phyloP scores from a whole-genome alignment of 768 basidiomycete genomes.

The Termitomyces sp. region DNA sequence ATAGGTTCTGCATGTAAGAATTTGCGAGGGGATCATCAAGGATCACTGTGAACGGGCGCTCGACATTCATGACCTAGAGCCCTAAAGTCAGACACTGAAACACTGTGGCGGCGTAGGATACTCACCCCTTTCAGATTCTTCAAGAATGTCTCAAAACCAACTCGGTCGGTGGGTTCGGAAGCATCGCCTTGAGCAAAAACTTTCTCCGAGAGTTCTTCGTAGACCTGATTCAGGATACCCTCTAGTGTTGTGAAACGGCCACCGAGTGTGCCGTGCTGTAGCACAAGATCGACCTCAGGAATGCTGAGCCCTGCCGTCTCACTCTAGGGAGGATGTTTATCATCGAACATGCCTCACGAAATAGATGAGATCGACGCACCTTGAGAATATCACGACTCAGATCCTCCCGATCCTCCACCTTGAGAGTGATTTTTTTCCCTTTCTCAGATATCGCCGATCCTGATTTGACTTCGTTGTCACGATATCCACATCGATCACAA shows the following conservation, averaged over 20 bases:
- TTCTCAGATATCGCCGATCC: slow-evolving; percentile 83
- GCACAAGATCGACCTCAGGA: slow-evolving; percentile 90
- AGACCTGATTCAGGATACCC: slow-evolving; percentile 89
- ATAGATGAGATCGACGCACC: slow-evolving; percentile 35
- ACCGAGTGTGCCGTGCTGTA: slow-evolving; percentile 91
- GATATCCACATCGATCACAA: slow-evolving; percentile 91
- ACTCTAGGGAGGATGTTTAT: slow-evolving; percentile 46
- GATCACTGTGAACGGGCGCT: slow-evolving; percentile 83
- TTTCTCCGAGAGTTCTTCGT: slow-evolving; percentile 91
- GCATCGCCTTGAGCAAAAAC: slow-evolving; percentile 73
- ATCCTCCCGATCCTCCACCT: slow-evolving; percentile 90
- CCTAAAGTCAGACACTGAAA: neutral
- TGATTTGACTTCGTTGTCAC: slow-evolving; percentile 97
- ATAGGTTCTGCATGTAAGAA: slow-evolving; percentile 94
- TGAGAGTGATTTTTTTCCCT: slow-evolving; percentile 84
- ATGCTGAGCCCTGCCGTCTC: slow-evolving; percentile 87
- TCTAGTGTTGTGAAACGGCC: slow-evolving; percentile 98
- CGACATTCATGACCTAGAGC: slow-evolving; percentile 69
- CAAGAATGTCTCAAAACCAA: slow-evolving; percentile 74
- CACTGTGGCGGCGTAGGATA: neutral
- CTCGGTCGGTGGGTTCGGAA: slow-evolving; percentile 36
- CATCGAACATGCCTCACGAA: neutral
- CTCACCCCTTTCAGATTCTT: slow-evolving; percentile 66
- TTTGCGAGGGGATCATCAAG: slow-evolving; percentile 95
- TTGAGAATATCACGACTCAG: slow-evolving; percentile 91